Evolutionary conservation across 805 yeast genomes (phyloP).

Genomic region (Saccharomycopsis guyanensis): DNA sequence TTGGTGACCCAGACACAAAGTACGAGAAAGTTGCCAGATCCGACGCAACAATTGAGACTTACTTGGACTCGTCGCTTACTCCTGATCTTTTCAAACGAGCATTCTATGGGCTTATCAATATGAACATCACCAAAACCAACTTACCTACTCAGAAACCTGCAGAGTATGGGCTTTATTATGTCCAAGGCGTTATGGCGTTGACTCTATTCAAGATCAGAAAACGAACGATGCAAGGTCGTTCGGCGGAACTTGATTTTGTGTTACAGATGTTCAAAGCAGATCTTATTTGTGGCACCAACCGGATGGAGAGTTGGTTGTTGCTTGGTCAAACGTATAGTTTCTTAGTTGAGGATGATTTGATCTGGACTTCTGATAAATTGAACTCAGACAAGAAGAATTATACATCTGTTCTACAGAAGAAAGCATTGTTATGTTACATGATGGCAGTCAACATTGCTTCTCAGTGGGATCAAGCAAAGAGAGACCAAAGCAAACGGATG

Average conservation of each 20-base stretch:
- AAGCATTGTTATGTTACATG: slow-evolving; percentile 61
- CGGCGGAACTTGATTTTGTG: slow-evolving; percentile 73
- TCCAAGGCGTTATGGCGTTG: slow-evolving; percentile 61
- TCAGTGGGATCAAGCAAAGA: slow-evolving; percentile 22
- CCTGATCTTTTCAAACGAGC: slow-evolving; percentile 40
- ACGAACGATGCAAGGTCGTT: slow-evolving; percentile 70
- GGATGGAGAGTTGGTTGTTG: slow-evolving; percentile 83
- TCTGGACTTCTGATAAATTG: slow-evolving; percentile 87
- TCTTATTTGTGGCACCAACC: slow-evolving; percentile 51
- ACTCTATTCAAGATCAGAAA: slow-evolving; percentile 65
- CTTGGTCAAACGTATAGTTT: slow-evolving; percentile 73
- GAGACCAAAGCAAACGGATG: slow-evolving; percentile 29
- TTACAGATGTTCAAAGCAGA: slow-evolving; percentile 60
- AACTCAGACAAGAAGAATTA: slow-evolving; percentile 53
- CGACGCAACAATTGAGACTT: slow-evolving; percentile 36
- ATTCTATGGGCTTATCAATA: slow-evolving; percentile 41
- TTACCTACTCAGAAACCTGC: slow-evolving; percentile 33
- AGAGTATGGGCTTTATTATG: slow-evolving; percentile 53
- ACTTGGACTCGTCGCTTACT: slow-evolving; percentile 40
- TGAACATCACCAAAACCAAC: slow-evolving; percentile 27
- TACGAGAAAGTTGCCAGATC: slow-evolving; percentile 41
- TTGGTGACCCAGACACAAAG: slow-evolving; percentile 57
- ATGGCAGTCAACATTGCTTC: slow-evolving; percentile 54
- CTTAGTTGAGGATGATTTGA: slow-evolving; percentile 79
- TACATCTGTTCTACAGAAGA: slow-evolving; percentile 61